Evolutionary conservation across 83 land plant species (phyloP), one percentile per base, ranked within the genome.

Genomic region (Larix sibirica): DNA sequence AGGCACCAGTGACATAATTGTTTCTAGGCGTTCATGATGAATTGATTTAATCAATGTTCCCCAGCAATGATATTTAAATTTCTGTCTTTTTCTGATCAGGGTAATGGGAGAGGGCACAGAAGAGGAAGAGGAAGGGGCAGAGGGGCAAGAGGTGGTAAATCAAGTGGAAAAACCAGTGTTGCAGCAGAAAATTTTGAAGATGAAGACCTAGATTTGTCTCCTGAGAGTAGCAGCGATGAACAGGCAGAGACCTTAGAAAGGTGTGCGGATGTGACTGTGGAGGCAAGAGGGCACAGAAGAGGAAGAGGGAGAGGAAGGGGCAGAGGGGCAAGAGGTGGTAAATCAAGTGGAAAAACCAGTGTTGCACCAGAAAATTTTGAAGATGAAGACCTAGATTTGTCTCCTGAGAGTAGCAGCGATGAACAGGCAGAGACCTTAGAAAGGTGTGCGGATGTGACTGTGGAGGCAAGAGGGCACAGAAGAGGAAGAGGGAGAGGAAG

Each of bases 71-170:
- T 2, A 10, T 3, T 54, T 54, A 54, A 54, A 54, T 54, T 10
- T 54, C 13, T 10, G 56, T 12, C 13, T 13, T 54, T 10, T 54
- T 54, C 13, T 54, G 56, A 54, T 54, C 56, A 54, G 56, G 56
- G 0, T 54, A 54, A 54, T 54, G 56, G 91, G 77, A 90, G 96
- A 13, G 84, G 95, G 59, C 86, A 91, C 8, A 79, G 96, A 64
- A 91, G 95, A 8, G 56, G 56, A 54, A 81, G 96, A 47, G 93
- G 96, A 26, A 77, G 93, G 62, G 91, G 95, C 62, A 79, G 94
- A 59, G 89, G 95, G 5, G 67, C 88, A 21, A 79, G 83, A n/a
- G 67, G 83, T 23, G 76, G 70, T 28, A 54, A 54, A 54, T 23
- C 80, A n/a, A 50, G 33, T 31, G 14, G 17, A 4, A 88, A 86